Base-by-base conservation (phyloP, 352 stramenopile genomes). In the Phytopythium delawarense region DNA sequence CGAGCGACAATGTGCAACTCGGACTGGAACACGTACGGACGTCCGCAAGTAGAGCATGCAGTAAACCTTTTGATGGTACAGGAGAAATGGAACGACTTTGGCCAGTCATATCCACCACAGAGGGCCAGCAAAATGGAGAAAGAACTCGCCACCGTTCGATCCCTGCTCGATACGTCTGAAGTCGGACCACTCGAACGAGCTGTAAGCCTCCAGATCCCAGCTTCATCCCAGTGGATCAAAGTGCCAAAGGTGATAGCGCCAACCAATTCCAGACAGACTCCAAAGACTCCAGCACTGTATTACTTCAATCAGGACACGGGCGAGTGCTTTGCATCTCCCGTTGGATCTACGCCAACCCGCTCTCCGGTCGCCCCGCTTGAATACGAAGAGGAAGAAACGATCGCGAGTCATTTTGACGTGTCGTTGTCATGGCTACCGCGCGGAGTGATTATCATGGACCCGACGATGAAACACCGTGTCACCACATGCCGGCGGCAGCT, bases 301-400 rank as follows among this genome's bases (percentile, higher is more conserved):
- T 92, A 77, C 63, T 79, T 91, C 53, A 91, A 91, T 40, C 72
- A 89, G 56, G 81, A 91, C 49, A 91, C 81, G 0, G 79, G 76
- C 1, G 71, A 84, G 63, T 59, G 44, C 34, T 68, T 51, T 67
- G 25, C 23, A 11, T 48, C 16, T 63, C 46, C 30, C 64, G 63
- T 11, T 61, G 61, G 39, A 23, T 45, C 16, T 45, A 32, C 9
- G 0, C 8, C 25, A 25, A 9, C 6, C 16, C 51, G 18, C 18
- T 48, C 35, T 2, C 35, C 13, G 5, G 4, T 12, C 0, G 0
- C 52, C 37, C 52, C 84, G 0, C 66, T 93, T 12, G 84, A 89
- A 56, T 91, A 82, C 45, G 84, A 93, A 71, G 57, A 72, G 28
- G 68, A 65, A 77, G 21, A 74, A 69, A 59, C 66, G 61, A 66